Evolutionary conservation across 2,329 filamentous ascomycete genomes (phyloP).

Genomic region (Macrophomina tecta): DNA sequence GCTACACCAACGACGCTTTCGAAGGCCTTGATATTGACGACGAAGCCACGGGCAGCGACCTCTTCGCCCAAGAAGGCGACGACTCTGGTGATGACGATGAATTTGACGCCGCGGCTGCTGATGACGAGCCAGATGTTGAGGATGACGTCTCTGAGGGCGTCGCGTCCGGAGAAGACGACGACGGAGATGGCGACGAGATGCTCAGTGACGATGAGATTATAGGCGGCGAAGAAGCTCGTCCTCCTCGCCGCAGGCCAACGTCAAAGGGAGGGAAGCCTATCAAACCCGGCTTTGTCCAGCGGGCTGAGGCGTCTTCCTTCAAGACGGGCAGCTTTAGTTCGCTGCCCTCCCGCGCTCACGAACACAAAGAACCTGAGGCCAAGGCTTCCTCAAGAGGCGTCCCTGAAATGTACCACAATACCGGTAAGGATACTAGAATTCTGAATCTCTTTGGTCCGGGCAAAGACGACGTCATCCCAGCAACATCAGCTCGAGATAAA

Average conservation of each 20-base stretch:
- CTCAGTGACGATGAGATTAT: slow-evolving; percentile 35
- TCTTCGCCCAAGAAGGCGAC: slow-evolving; percentile 11
- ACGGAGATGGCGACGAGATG: slow-evolving; percentile 22
- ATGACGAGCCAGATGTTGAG: slow-evolving; percentile 33
- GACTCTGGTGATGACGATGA: slow-evolving; percentile 46
- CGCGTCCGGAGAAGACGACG: slow-evolving; percentile 27
- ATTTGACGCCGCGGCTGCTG: slow-evolving; percentile 25
- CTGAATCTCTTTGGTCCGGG: slow-evolving; percentile 59
- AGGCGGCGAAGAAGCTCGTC: slow-evolving; percentile 10
- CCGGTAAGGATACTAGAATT: slow-evolving; percentile 52
- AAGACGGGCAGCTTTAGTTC: slow-evolving; percentile 32
- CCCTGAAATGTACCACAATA: slow-evolving; percentile 38
- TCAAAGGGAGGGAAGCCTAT: slow-evolving; percentile 19
- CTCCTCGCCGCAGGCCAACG: slow-evolving; percentile 4
- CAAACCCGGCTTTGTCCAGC: slow-evolving; percentile 25
- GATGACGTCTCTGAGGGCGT: slow-evolving; percentile 27
- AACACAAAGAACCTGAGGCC: slow-evolving; percentile 17
- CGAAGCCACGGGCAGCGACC: background rate
- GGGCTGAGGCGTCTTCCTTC: slow-evolving; percentile 31
- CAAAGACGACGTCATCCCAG: slow-evolving; percentile 55
- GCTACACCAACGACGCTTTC: slow-evolving; percentile 44
- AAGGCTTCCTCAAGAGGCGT: slow-evolving; percentile 34
- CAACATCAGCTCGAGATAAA: slow-evolving; percentile 55
- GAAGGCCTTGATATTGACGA: slow-evolving; percentile 40
- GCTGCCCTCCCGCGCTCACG: slow-evolving; percentile 27